Evolutionary conservation across 352 stramenopile genomes (phyloP), one percentile per base, ranked within the genome.

Genomic region (Phytophthora fragariaefolia): DNA sequence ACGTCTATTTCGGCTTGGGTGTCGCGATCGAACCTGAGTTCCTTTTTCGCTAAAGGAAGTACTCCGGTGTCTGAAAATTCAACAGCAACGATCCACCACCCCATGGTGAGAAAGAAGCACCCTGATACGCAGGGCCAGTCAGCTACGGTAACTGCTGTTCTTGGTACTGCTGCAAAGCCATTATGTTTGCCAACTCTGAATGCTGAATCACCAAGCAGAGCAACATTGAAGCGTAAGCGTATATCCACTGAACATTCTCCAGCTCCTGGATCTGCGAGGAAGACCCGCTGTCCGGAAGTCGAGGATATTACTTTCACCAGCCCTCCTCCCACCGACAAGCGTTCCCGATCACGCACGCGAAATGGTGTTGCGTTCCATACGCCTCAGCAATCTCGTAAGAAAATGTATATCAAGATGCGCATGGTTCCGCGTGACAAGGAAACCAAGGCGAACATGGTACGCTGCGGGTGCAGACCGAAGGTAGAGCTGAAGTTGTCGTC

Each of bases 321-420:
- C 24, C 77, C 77, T n/a, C 47, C 59, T 48, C 70, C 65, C 8
- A 73, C 53, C 5, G 47, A 68, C 32, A 69, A 69, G 47, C 53
- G 26, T 8, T 64, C 20, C 49, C 58, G 49, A 22, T 71, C 43
- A 38, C 46, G 61, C 20, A 60, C 53, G n/a, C 58, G 51, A 62
- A 63, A 67, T 68, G 59, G 27, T 5, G 56, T 79, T 43, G 62
- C 69, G 7, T 78, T 77, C 40, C 74, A 87, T 47, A 90, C 83
- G 8, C 80, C 82, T 4, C 77, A 79, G 27, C 80, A 80, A 48
- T 74, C 72, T 2, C 71, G 72, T 32, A 91, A 92, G 68, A 94
- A 94, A 52, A 79, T 91, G 47, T 89, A 86, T 55, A 89, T 94
- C 66, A 94, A 92, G 66, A 86, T 95, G 60, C 86, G 86, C 24